Percentiles rank a stretch among this genome's conserved stretches.
Evolutionary conservation across 2,329 filamentous ascomycete genomes (phyloP).

Genomic region (Talaromyces sp.): DNA sequence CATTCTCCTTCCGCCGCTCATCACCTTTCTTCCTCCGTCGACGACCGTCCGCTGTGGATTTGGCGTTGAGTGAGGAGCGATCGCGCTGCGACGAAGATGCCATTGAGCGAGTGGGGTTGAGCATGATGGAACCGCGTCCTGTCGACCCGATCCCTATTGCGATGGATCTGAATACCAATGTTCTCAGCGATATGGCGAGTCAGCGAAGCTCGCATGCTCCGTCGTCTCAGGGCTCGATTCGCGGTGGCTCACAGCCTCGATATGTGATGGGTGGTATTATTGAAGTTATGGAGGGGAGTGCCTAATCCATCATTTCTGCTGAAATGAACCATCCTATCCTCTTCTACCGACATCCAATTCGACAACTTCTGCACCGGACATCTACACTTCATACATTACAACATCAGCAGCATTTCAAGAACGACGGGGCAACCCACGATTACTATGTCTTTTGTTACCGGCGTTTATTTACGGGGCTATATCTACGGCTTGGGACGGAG

Average conservation of each 20-base stretch:
- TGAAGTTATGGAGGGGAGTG: constrained; percentile 47
- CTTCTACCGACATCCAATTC: not conserved
- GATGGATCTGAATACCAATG: constrained; percentile 26
- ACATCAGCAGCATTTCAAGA: constrained; percentile 2
- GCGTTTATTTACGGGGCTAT: constrained; percentile 16
- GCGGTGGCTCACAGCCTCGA: constrained; percentile 26
- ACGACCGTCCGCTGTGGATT: constrained; percentile 45
- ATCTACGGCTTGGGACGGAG: constrained; percentile 3
- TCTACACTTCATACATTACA: not conserved
- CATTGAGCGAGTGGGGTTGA: constrained; percentile 42
- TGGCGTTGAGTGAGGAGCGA: constrained; percentile 45
- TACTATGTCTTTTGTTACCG: not conserved
- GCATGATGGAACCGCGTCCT: constrained; percentile 47
- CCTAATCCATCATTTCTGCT: constrained; percentile 24
- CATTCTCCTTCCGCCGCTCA: constrained; percentile 32
- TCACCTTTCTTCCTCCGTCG: constrained; percentile 37
- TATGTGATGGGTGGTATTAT: constrained; percentile 50
- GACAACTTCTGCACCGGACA: not conserved
- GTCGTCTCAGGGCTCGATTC: constrained; percentile 17
- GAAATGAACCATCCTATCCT: not conserved
- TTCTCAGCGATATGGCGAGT: constrained; percentile 22
- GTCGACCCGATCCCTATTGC: constrained; percentile 35
- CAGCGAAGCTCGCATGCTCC: constrained; percentile 18
- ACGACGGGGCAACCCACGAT: constrained; percentile 1
- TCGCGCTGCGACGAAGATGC: constrained; percentile 39